Base-by-base conservation (phyloP, 1,284 basidiomycete species). In the Peniophora sp. region DNA sequence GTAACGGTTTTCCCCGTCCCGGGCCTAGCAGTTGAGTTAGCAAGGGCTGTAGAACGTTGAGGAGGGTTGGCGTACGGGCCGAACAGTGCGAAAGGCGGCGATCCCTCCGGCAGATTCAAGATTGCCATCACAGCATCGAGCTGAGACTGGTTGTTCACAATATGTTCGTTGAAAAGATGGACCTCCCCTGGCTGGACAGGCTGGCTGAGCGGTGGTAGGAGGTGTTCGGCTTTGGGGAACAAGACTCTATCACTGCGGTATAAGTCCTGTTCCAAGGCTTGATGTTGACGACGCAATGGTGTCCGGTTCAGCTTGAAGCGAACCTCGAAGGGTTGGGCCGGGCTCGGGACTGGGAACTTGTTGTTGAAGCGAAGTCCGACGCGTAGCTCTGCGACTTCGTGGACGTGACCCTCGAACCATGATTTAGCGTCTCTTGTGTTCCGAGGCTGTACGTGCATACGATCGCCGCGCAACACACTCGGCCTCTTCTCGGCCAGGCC, bases 401-500 rank as follows among this genome's bases (percentile, higher is more conserved):
- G 78, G 2, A 85, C 82, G 23, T 69, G 70, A 2, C 83, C 83
- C 60, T 78, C 70, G 48, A 67, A 83, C 74, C 82, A 78, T 12
- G n/a, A n/a, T n/a, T 68, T 66, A 3, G 71, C 74, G 41, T 64
- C 53, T 0, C 56, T 54, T 14, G 60, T 59, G 20, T 64, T 67
- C 36, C 62, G 63, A 48, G 61, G 64, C 54, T 78, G 76, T 0
- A 80, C 76, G 9, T 76, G 64, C 22, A 85, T 78, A 0, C 62
- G 60, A 58, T 83, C 81, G 2, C 79, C 80, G 17, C 78, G 66
- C 3, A 83, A 65, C 2, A 83, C 79, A 55, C 80, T 81, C 0
- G 80, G 81, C 1, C 80, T 69, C 52, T 83, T 85, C 61, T 85
- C 83, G 0, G 83, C 79, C 1, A 86, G 63, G 0, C 81, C 83